Evolutionary conservation across 106 monocot species (phyloP).

Genomic region (Hemerocallis citrina): DNA sequence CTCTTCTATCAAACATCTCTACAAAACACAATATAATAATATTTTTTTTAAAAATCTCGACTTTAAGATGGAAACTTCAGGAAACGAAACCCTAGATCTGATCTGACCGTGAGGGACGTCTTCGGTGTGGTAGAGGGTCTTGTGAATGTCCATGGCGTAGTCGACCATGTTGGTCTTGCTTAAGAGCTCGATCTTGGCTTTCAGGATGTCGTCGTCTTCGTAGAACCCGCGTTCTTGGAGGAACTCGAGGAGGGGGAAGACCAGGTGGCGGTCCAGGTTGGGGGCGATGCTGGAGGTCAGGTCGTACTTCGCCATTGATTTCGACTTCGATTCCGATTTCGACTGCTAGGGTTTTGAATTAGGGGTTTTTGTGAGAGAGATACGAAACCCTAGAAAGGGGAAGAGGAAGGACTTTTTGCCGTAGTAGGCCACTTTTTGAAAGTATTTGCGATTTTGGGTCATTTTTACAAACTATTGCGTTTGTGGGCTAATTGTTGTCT

Average conservation of each 20-base stretch:
- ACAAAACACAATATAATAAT: neutral
- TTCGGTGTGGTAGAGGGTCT: conserved; percentile 76
- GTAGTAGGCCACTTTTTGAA: too few relatives aligned
- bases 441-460: too few relatives aligned
- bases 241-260: conserved; percentile 93
- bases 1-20: conserved; percentile 84
- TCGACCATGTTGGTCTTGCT: conserved; percentile 95
- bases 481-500: too few relatives aligned
- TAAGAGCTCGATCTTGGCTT: conserved; percentile 85
- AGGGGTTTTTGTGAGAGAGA: too few relatives aligned
- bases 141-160: conserved; percentile 97
- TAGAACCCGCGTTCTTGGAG: conserved; percentile 83
- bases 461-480: too few relatives aligned
- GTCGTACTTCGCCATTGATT: conserved; percentile 57
- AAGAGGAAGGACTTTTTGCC: too few relatives aligned
- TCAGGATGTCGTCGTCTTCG: conserved; percentile 76
- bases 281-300: conserved; percentile 74
- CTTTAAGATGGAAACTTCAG: neutral
- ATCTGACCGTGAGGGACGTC: conserved; percentile 78
- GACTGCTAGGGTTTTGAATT: conserved; percentile 9
- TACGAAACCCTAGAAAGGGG: too few relatives aligned
- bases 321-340: too few relatives aligned
- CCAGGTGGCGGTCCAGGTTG: conserved; percentile 81
- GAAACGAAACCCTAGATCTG: neutral
- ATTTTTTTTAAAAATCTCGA: neutral